A percentile compares a stretch with the other conserved stretches of the same genome.
Conservation (phyloP, 768 basidiomycete genomes). For the Russula dissimulans region DNA sequence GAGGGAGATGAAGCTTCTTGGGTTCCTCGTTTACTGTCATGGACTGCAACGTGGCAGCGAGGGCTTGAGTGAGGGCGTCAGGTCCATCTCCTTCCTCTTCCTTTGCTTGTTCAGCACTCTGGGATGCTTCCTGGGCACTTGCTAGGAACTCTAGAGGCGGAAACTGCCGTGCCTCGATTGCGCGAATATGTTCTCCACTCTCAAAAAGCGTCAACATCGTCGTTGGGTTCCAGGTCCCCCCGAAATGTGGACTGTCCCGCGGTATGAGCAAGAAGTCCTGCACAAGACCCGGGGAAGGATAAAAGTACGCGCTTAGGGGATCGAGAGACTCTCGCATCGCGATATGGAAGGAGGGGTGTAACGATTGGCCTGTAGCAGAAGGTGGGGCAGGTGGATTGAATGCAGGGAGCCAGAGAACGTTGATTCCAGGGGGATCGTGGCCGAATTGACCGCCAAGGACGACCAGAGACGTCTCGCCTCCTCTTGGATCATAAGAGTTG, state of each 20-base stretch:
- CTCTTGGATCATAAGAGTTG: constrained; percentile 51
- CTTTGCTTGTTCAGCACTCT: not conserved
- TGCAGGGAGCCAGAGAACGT: constrained; percentile 57
- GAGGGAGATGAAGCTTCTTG: constrained; percentile 28
- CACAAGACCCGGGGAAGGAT: constrained; percentile 45
- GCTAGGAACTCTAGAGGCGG: constrained; percentile 45
- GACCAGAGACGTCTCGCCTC: constrained; percentile 64
- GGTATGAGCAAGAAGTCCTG: constrained; percentile 82
- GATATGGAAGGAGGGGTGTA: constrained; percentile 39
- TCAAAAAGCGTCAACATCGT: constrained; percentile 57
- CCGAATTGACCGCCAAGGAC: constrained; percentile 68
- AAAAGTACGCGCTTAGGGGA: constrained; percentile 43
- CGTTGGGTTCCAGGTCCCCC: constrained; percentile 55
- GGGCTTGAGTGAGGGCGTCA: constrained; percentile 28
- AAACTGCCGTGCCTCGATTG: constrained; percentile 57
- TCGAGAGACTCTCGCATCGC: constrained; percentile 56
- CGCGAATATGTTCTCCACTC: constrained; percentile 37
- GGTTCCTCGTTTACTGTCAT: constrained; percentile 34
- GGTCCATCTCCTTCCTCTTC: not conserved
- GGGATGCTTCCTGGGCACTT: not conserved
- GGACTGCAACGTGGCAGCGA: constrained; percentile 34
- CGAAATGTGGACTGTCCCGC: constrained; percentile 57
- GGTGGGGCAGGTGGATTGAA: constrained; percentile 46
- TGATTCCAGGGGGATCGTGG: constrained; percentile 51
- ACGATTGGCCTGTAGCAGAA: constrained; percentile 21